These are phyloP conservation scores for Botrytis fabae DNA, from an alignment of 2,329 filamentous ascomycete species.

Conservation along the genomic window DNA sequence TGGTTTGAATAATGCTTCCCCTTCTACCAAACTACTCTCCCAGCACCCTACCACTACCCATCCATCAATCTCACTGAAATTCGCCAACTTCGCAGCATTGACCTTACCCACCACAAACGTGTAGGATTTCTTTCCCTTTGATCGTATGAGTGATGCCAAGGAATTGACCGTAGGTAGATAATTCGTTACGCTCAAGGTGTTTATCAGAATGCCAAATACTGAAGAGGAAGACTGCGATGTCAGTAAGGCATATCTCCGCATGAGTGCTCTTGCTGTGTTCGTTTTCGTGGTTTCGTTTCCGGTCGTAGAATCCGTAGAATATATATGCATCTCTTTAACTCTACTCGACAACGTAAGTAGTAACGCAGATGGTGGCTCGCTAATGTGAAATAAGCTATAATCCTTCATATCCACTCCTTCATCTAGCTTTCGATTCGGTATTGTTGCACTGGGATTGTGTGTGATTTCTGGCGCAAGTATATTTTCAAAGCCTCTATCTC, in stretches of 20 bases:
- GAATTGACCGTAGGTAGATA: conserved; percentile 80
- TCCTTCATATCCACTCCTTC: conserved; percentile 43
- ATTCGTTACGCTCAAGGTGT: conserved; percentile 89
- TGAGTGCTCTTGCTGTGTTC: conserved; percentile 59
- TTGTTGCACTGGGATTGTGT: conserved; percentile 73
- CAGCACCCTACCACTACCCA: conserved; percentile 98
- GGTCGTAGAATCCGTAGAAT: conserved; percentile 53
- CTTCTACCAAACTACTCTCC: conserved; percentile 92
- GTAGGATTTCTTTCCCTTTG: conserved; percentile 90
- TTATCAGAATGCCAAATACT: conserved; percentile 91
- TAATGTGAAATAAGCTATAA: conserved; percentile 81
- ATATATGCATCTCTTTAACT: conserved; percentile 76
- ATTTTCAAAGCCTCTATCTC: conserved; percentile 64
- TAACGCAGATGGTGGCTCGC: conserved; percentile 76
- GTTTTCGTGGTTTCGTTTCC: conserved; percentile 38
- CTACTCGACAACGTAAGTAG: conserved; percentile 85
- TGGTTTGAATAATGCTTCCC: conserved; percentile 82
- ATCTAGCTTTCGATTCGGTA: conserved; percentile 73
- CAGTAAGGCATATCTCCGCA: conserved; percentile 84
- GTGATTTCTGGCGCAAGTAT: conserved; percentile 70
- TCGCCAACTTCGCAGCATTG: conserved; percentile 92
- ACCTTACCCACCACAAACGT: conserved; percentile 96
- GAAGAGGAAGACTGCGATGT: conserved; percentile 77
- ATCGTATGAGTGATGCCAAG: conserved; percentile 70
- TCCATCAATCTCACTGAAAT: conserved; percentile 91